Percentiles rank a stretch among this genome's conserved stretches.
Conservation (phyloP, 345 rosid species). For the Viola odorata region DNA sequence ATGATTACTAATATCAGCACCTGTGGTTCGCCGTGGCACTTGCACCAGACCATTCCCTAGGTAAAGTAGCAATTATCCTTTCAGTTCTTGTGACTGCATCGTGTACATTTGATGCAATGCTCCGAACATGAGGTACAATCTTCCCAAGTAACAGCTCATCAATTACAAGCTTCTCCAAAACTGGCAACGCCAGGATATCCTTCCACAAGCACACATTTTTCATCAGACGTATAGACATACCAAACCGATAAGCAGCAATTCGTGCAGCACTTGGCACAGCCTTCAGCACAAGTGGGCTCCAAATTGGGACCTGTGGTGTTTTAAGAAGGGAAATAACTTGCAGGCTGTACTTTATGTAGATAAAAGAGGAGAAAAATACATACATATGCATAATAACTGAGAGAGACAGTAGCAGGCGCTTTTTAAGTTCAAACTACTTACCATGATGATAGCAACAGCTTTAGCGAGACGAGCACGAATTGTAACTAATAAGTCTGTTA, state of each 20-base stretch:
- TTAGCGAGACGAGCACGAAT: conserved; percentile 67
- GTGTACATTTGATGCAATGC: conserved; percentile 69
- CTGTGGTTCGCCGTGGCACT: conserved; percentile 52
- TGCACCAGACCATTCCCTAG: conserved; percentile 78
- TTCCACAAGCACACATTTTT: conserved; percentile 89
- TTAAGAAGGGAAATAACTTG: neutral
- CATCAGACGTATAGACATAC: conserved; percentile 78
- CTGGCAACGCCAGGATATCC: conserved; percentile 69
- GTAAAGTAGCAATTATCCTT: conserved; percentile 63
- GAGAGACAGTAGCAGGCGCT: neutral
- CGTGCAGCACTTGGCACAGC: conserved; percentile 82
- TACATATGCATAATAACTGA: neutral
- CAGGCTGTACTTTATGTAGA: neutral
- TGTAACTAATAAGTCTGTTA: conserved; percentile 53
- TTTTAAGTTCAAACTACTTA: conserved; percentile 17
- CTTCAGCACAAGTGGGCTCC: conserved; percentile 73
- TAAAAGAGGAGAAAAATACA: neutral
- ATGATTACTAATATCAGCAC: conserved; percentile 21
- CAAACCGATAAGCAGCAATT: conserved; percentile 83
- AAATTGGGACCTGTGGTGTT: conserved; percentile 67
- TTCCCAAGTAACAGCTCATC: conserved; percentile 75
- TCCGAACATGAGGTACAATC: conserved; percentile 75
- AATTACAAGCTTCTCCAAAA: conserved; percentile 77
- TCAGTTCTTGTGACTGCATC: conserved; percentile 84
- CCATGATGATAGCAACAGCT: conserved; percentile 56